phyloP scores from a whole-genome alignment of 2,329 filamentous ascomycete genomes.

The Clarireedia sp. region DNA sequence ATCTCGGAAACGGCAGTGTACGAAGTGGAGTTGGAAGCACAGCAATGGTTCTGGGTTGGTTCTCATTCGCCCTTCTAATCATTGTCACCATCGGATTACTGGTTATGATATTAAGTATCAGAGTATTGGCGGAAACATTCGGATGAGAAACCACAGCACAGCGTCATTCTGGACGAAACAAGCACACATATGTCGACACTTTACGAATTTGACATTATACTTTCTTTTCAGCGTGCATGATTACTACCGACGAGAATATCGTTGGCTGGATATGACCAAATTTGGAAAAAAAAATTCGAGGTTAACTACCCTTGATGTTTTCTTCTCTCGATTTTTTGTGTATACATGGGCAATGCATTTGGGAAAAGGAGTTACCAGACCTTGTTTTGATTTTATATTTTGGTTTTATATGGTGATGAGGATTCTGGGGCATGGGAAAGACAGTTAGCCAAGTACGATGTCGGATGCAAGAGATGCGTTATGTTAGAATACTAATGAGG shows the following conservation, averaged over 20 bases:
- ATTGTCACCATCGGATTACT: slow-evolving; percentile 91
- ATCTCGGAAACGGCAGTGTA: slow-evolving; percentile 84
- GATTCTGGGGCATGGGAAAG: not conserved
- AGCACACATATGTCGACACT: not conserved
- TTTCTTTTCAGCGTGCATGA: slow-evolving; percentile 8
- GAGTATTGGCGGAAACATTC: slow-evolving; percentile 56
- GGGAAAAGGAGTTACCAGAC: not conserved
- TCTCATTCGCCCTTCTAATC: slow-evolving; percentile 86
- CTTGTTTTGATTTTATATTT: not conserved
- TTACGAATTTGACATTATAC: not conserved
- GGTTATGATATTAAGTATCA: slow-evolving; percentile 94
- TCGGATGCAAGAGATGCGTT: not conserved
- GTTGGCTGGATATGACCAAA: slow-evolving; percentile 2
- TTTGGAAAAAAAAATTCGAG: not conserved
- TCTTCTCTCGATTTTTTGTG: not conserved
- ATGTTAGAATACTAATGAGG: not conserved
- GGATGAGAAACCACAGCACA: slow-evolving; percentile 13
- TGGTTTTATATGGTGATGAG: not conserved
- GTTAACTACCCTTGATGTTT: too few relatives aligned
- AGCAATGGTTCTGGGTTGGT: slow-evolving; percentile 97
- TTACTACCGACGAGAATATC: slow-evolving; percentile 1
- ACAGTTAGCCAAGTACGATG: not conserved
- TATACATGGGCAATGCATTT: not conserved
- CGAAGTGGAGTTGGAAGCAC: slow-evolving; percentile 82
- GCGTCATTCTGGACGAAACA: not conserved